These are phyloP conservation scores for Fagopyrum homotropicum DNA, from an alignment of 148 eudicot species.

Conservation along the genomic window DNA sequence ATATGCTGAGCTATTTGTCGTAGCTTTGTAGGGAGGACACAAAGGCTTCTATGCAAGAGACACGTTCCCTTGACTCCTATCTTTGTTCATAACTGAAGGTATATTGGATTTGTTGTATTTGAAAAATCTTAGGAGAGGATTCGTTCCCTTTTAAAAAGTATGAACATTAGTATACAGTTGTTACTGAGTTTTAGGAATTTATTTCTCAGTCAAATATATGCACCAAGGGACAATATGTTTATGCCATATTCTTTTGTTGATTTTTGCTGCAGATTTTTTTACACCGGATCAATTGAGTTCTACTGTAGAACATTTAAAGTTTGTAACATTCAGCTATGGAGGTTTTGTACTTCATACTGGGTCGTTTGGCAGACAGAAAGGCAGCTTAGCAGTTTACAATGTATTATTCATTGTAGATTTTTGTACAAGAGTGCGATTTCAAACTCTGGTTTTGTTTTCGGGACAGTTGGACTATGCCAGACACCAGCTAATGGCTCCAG, in stretches of 20 bases:
- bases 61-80: too few relatives aligned
- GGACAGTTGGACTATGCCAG: conserved; percentile 80
- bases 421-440: background rate
- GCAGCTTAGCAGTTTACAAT: conserved; percentile 27
- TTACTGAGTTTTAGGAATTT: background rate
- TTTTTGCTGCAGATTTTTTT: conserved; percentile 57
- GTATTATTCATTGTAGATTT: background rate
- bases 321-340: conserved; percentile 68
- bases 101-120: background rate
- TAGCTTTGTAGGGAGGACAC: too few relatives aligned
- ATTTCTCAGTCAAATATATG: background rate
- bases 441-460: conserved; percentile 7
- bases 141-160: background rate
- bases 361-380: conserved; percentile 42
- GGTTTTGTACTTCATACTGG: conserved; percentile 92
- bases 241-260: background rate
- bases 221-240: background rate
- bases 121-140: background rate
- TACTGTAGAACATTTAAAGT: conserved; percentile 68
- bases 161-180: background rate
- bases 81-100: background rate
- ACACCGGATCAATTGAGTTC: conserved; percentile 75
- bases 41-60: too few relatives aligned
- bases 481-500: conserved; percentile 57
- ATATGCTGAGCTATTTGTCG: too few relatives aligned